phyloP scores from a whole-genome alignment of 2,329 filamentous ascomycete species.

The Cercospora sesami region DNA sequence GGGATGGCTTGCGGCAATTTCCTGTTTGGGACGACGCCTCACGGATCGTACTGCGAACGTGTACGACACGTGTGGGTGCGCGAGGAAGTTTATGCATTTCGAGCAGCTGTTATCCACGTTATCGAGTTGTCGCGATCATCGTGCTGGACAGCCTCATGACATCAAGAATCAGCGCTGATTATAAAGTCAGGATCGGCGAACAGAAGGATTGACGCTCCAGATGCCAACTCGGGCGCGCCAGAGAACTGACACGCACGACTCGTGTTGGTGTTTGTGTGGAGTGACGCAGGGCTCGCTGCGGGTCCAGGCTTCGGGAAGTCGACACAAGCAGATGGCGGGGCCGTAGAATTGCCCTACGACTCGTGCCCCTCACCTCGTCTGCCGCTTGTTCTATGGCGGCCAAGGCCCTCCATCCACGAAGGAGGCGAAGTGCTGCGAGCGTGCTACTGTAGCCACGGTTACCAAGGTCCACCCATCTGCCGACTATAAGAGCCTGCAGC shows the following conservation, averaged over 20 bases:
- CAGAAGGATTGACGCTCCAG: not conserved
- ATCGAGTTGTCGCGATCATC: not conserved
- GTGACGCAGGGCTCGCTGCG: conserved; percentile 2
- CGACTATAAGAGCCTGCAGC: conserved; percentile 17
- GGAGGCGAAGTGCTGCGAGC: not conserved
- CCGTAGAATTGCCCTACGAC: not conserved
- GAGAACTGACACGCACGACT: conserved; percentile 8
- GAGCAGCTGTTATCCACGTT: not conserved
- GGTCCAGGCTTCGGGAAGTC: conserved; percentile 8
- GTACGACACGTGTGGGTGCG: not conserved
- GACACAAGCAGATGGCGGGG: not conserved
- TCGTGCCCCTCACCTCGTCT: conserved; percentile 4
- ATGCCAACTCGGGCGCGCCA: not conserved
- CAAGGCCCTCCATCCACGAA: not conserved
- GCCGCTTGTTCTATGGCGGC: not conserved
- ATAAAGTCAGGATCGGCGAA: not conserved
- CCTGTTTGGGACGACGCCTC: not conserved
- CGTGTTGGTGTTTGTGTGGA: conserved; percentile 5
- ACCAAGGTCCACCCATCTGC: conserved; percentile 13
- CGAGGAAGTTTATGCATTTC: not conserved
- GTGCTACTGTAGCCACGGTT: not conserved
- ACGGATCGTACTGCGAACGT: not conserved
- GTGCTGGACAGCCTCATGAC: not conserved
- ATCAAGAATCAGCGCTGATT: not conserved
- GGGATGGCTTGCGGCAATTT: not conserved